Evolutionary conservation across 2,329 filamentous ascomycete genomes (phyloP).

Genomic region (Aspergillus sclerotialis): DNA sequence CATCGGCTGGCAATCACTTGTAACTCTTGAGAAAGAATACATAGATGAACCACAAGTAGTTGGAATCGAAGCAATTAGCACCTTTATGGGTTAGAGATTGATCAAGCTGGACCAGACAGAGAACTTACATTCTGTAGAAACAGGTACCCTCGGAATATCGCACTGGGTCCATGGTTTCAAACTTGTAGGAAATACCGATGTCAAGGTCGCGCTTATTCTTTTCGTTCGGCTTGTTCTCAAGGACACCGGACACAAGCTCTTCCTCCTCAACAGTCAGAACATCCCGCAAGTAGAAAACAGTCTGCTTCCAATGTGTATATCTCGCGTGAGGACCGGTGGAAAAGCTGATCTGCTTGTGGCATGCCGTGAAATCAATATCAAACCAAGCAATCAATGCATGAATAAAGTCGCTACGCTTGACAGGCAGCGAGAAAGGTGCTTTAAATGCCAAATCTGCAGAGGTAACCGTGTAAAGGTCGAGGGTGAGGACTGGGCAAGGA

Average conservation of each 20-base stretch:
- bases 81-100: constrained; percentile 22
- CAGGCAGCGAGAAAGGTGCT: constrained; percentile 66
- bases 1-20: constrained; percentile 12
- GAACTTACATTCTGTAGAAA: constrained; percentile 63
- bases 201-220: constrained; percentile 95
- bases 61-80: constrained; percentile 17
- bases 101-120: background rate
- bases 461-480: constrained; percentile 90
- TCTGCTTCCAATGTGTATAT: constrained; percentile 99
- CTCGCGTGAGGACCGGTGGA: constrained; percentile 96
- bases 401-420: constrained; percentile 85
- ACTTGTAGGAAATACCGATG: constrained; percentile 75
- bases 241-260: constrained; percentile 66
- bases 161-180: constrained; percentile 67
- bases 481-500: constrained; percentile 72
- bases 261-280: constrained; percentile 85
- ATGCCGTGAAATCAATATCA: constrained; percentile 96
- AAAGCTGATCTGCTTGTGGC: constrained; percentile 96
- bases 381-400: constrained; percentile 98
- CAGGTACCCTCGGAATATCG: constrained; percentile 63
- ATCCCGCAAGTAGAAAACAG: constrained; percentile 93
- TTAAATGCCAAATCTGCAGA: constrained; percentile 77
- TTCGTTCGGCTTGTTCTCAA: constrained; percentile 81
- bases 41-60: constrained; percentile 8
- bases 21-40: constrained; percentile 10